Evolutionary conservation across 768 basidiomycete species (phyloP), one percentile per base, ranked within the genome.

Genomic region (Rhodotorula sphaerocarpa): DNA sequence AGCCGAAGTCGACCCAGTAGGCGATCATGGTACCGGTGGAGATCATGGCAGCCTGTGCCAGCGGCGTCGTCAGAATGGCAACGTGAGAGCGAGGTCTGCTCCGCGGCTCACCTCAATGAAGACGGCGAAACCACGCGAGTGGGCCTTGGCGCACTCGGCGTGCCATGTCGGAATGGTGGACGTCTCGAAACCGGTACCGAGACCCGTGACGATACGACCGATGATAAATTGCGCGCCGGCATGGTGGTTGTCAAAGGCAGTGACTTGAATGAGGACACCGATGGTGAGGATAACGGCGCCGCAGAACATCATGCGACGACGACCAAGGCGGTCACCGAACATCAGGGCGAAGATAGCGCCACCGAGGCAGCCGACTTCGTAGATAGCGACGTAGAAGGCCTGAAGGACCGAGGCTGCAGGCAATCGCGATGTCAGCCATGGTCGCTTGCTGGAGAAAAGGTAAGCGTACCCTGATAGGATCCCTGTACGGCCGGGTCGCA

Each of bases 1-100:
- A 80, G 79, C 81, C 82, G 56, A 85, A 83, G 70, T 83, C 83
- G 65, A 84, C 76, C 84, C 84, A 84, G 80, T 74, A 84, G 77
- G 82, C 80, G 55, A 84, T 74, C 79, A 81, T 82, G 70, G 84
- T 79, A 50, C 84, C 84, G 71, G 82, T 82, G 0, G 82, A 82
- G 66, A 84, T 84, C 23, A 83, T 54, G 15, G 47, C 36, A 16
- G 36, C 36, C 36, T n/a, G 25, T 20, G 7, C 18, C 15, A 21
- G 30, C 12, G n/a, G n/a, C n/a, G n/a, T n/a, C 15, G 51, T 15
- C 21, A 34, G 25, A 9, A 20, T n/a, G n/a, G n/a, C n/a, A n/a
- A n/a, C n/a, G n/a, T n/a, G n/a, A n/a, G n/a, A n/a, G n/a, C n/a
- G n/a, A n/a, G n/a, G n/a, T n/a, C n/a, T n/a, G n/a, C n/a, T n/a